Evolutionary conservation across 140 eudicot genomes (phyloP), one percentile per base, ranked within the genome.

Genomic region (Anethum foeniculum): DNA sequence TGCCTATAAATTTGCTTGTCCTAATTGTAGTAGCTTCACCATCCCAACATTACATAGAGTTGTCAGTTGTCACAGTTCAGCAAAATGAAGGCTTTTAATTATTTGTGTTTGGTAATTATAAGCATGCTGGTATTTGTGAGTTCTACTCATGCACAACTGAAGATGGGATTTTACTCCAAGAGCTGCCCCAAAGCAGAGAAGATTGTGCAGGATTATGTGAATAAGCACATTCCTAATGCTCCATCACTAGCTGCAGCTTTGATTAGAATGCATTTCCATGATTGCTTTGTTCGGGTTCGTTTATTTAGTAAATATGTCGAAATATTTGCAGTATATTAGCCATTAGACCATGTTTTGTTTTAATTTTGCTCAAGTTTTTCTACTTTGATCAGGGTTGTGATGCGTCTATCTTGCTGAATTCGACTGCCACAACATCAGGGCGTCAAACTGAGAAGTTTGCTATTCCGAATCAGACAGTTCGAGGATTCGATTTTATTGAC

Each of bases 251-350:
- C 93, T 0, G 97, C 97, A 7, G 48, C 96, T 64, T 83, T 92
- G 15, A 75, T 93, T 12, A 82, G 97, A 84, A 91, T 93, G 96
- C 91, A 89, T 78, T 93, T 93, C 62, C 97, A 91, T 83, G 97
- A 93, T 71, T 93, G 97, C 85, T 93, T 93, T 52, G 97, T 93
- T 67, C 80, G 97, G 94, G 97, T 93, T 67, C 25, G 91, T 85
- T 3, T 32, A 9, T 30, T 30, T 30, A 30, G 43, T 67, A 30
- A 2, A 14, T 65, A 1, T 27, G 21, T 65, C 1, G 41, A 11
- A 28, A 1, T 65, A 27, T 16, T 71, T 36, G 19, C 43, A 16
- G 25, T 5, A 36, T 36, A 8, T 38, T 15, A 41, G 46, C 7
- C 46, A 41, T 41, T 41, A 38, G 28, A 32, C 49, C 11, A 3